Conservation (phyloP, 2,329 filamentous ascomycete genomes). For the Thermothelomyces thermophilus region DNA sequence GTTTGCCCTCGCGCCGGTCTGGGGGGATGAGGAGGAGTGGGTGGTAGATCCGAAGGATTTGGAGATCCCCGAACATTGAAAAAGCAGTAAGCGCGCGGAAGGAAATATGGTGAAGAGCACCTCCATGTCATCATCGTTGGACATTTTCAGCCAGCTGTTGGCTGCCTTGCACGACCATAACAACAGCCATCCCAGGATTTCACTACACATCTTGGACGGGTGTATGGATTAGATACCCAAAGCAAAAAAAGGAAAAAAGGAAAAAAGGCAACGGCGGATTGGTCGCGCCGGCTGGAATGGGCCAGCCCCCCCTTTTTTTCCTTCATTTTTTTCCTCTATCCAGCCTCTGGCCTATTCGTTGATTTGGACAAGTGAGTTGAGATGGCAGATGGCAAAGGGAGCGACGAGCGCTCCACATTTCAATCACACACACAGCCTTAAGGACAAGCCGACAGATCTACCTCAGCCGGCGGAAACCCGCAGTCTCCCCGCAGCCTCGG, state of each 20-base stretch:
- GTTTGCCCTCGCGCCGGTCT: conserved; percentile 54
- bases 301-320: too few species aligned
- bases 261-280: background rate
- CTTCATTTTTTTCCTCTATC: too few species aligned
- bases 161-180: background rate
- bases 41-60: conserved; percentile 35
- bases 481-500: background rate
- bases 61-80: conserved; percentile 10
- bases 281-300: background rate
- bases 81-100: background rate
- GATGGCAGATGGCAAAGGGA: too few species aligned
- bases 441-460: too few species aligned
- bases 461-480: too few species aligned
- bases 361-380: too few species aligned
- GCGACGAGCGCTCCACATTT: too few species aligned
- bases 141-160: background rate
- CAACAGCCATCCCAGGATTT: background rate
- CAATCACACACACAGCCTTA: too few species aligned
- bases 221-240: conserved; percentile 12
- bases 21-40: conserved; percentile 54
- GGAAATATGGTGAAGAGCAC: background rate
- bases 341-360: too few species aligned
- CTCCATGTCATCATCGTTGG: background rate
- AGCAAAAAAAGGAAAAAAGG: too few species aligned
- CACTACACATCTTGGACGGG: background rate